Conservation (phyloP, 2,329 filamentous ascomycete genomes). For the Bipolaris bicolor region DNA sequence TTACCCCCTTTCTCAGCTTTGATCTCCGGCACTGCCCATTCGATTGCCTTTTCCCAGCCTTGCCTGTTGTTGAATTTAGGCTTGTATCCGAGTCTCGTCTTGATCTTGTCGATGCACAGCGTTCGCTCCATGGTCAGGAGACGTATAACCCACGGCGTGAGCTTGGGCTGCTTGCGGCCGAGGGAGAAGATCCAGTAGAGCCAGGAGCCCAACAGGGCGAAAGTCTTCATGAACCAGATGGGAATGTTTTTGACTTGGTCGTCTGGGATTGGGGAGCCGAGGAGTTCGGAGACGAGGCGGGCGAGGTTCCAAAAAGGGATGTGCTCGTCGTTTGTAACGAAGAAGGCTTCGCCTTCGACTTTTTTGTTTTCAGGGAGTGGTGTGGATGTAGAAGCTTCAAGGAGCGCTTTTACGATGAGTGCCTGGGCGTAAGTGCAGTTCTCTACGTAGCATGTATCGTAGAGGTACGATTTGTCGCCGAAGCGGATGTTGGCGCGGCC, state of each 20-base stretch:
- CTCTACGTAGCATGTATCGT: background rate
- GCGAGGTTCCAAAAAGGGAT: background rate
- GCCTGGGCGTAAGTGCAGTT: background rate
- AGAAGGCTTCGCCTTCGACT: background rate
- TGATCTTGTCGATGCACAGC: background rate
- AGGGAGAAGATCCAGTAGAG: constrained; percentile 1
- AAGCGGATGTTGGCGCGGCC: background rate
- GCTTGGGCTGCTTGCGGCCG: background rate
- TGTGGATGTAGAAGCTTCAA: background rate
- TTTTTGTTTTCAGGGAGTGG: background rate
- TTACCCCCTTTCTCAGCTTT: background rate
- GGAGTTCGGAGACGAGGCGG: background rate
- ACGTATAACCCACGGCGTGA: background rate
- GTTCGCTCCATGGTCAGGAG: background rate
- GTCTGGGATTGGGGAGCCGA: background rate
- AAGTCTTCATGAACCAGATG: background rate
- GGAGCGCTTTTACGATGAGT: background rate
- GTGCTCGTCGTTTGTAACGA: constrained; percentile 1
- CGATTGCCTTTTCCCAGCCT: background rate
- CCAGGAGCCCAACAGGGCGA: background rate
- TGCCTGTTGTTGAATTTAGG: background rate
- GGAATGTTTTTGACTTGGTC: background rate
- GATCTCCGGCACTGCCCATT: background rate
- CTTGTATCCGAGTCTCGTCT: background rate
- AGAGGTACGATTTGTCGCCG: background rate